Evolutionary conservation across 257 asterid genomes (phyloP).

Genomic region (Solanum bulbocastanum): DNA sequence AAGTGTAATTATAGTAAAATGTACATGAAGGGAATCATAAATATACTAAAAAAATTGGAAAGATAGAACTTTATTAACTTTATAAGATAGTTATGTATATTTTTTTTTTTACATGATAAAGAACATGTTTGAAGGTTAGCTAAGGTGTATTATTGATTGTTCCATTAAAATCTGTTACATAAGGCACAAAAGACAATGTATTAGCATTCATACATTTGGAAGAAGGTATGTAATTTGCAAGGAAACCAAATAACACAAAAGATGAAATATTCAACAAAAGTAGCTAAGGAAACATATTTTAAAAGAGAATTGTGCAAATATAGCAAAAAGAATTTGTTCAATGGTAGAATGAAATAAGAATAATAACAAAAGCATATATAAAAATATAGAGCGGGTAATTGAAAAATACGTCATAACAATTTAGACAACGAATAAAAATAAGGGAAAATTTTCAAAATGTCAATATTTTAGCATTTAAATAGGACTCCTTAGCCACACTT

Average conservation of each 20-base stretch:
- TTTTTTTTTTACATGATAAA: no score
- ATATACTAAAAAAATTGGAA: no score
- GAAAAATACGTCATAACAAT: not conserved
- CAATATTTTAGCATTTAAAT: no score
- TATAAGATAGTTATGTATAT: no score
- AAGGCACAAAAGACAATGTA: not conserved
- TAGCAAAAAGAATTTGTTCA: not conserved
- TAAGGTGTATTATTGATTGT: not conserved
- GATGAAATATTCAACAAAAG: not conserved
- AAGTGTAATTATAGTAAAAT: no score
- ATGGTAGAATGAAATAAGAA: not conserved
- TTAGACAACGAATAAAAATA: not conserved
- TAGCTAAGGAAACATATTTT: not conserved
- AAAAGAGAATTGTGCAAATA: not conserved
- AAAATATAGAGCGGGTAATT: not conserved
- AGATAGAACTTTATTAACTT: no score
- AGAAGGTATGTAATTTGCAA: not conserved
- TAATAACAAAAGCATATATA: no score
- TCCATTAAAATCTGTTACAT: not conserved
- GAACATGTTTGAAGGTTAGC: not conserved
- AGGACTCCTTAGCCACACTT: no score
- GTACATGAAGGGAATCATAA: no score
- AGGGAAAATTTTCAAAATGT: no score
- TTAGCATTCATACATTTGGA: no score
- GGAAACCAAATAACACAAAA: not conserved